Percentiles rank a stretch among this genome's conserved stretches.
Conservation (phyloP, 225 moss, liverwort and hornwort genomes). For the Bryoerythrophyllum caledonicum region DNA sequence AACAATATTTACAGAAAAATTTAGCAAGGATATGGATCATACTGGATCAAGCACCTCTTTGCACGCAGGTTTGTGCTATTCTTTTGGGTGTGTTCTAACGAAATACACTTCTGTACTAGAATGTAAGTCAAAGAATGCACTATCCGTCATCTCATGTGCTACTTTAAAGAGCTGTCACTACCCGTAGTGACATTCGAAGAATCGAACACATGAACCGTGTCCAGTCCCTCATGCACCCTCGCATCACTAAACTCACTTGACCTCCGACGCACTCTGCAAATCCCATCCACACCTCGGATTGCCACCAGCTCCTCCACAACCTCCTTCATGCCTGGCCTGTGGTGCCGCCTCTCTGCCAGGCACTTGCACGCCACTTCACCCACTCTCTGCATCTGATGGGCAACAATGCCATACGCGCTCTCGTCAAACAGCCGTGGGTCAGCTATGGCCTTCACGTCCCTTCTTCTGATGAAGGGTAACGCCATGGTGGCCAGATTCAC, state of each 20-base stretch:
- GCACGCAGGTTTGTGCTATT: too few species aligned
- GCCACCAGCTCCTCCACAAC: background rate
- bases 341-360: background rate
- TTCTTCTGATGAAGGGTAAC: background rate
- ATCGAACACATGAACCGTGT: background rate
- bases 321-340: background rate
- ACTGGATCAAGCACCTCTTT: too few species aligned
- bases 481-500: background rate
- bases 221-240: background rate
- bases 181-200: background rate
- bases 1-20: too few species aligned
- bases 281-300: background rate
- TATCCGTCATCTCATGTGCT: too few species aligned
- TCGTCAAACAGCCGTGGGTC: background rate
- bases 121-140: background rate
- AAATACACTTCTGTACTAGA: too few species aligned
- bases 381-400: background rate
- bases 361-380: background rate
- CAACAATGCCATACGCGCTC: too few species aligned
- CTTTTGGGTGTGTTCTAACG: too few species aligned
- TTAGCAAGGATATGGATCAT: too few species aligned
- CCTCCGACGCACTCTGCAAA: too few species aligned
- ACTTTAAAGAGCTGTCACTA: too few species aligned
- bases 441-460: background rate
- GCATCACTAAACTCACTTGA: background rate